Evolutionary conservation across 768 basidiomycete genomes (phyloP).

Genomic region (Termitomyces sp.): DNA sequence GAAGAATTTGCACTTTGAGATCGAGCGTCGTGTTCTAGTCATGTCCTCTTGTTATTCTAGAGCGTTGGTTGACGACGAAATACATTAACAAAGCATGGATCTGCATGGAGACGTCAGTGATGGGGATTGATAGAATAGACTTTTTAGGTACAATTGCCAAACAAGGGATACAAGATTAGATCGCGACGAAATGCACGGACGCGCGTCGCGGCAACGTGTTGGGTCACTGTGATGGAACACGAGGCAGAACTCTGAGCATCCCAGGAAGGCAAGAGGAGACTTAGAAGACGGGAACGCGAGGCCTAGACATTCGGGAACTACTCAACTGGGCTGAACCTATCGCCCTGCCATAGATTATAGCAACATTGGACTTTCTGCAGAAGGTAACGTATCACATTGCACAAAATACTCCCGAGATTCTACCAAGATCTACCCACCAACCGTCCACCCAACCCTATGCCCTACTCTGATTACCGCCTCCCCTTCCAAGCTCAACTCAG

Average conservation of each 20-base stretch:
- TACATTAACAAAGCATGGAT: neutral
- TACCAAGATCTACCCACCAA: neutral
- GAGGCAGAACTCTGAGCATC: neutral
- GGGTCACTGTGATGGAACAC: neutral
- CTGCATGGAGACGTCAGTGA: neutral
- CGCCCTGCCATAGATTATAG: too few species aligned
- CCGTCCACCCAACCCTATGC: constrained; percentile 12
- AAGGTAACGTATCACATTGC: neutral
- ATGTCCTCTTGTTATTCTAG: neutral
- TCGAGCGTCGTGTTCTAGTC: neutral
- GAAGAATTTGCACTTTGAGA: neutral
- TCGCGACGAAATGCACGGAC: neutral
- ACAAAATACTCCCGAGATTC: too few species aligned
- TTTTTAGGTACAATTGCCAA: neutral
- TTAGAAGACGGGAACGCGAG: neutral
- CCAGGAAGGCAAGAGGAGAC: neutral
- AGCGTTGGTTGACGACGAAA: neutral
- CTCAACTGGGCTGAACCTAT: neutral
- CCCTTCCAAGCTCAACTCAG: constrained; percentile 1
- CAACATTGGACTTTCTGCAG: neutral
- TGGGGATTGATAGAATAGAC: neutral
- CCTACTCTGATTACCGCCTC: constrained; percentile 11
- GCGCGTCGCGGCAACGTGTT: too few species aligned
- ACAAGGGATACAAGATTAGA: neutral
- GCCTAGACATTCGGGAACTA: neutral